These are phyloP conservation scores for Zopfia rhizophila DNA, from an alignment of 2,329 filamentous ascomycete genomes.

Conservation along the genomic window DNA sequence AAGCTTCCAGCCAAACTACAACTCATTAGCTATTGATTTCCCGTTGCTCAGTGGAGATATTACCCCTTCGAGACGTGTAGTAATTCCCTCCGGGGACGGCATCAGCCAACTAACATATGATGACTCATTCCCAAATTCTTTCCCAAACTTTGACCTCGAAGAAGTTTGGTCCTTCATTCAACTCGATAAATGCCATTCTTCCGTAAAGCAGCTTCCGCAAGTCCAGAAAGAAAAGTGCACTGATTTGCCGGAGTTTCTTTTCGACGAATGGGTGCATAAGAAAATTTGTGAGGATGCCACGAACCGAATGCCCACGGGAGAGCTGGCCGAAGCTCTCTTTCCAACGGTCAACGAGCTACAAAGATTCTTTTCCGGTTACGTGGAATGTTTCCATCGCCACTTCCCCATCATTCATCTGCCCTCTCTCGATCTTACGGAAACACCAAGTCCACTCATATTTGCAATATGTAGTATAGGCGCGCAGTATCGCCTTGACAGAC, in stretches of 20 bases:
- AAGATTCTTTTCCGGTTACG: constrained; percentile 41
- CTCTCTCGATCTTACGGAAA: constrained; percentile 36
- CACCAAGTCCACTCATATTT: constrained; percentile 42
- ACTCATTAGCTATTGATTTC: no score
- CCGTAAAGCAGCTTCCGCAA: no score
- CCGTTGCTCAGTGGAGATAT: no score
- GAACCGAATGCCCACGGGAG: constrained; percentile 12
- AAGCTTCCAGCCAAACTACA: no score
- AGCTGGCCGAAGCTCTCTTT: constrained; percentile 18
- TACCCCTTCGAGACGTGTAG: no score
- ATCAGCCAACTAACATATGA: no score
- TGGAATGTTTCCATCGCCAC: constrained; percentile 47
- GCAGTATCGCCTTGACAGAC: constrained; percentile 44
- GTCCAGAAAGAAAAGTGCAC: constrained; percentile 13
- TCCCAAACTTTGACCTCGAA: no score
- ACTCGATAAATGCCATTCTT: no score
- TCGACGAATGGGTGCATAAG: constrained; percentile 13
- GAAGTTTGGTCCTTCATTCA: no score
- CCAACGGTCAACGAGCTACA: constrained; percentile 34
- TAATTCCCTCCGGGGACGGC: no score
- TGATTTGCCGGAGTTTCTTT: constrained; percentile 13
- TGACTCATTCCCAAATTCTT: no score
- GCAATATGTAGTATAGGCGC: constrained; percentile 52
- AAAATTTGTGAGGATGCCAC: constrained; percentile 25
- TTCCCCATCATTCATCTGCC: constrained; percentile 48